Evolutionary conservation across 257 asterid species (phyloP).

Genomic region (Solanum sitiens): DNA sequence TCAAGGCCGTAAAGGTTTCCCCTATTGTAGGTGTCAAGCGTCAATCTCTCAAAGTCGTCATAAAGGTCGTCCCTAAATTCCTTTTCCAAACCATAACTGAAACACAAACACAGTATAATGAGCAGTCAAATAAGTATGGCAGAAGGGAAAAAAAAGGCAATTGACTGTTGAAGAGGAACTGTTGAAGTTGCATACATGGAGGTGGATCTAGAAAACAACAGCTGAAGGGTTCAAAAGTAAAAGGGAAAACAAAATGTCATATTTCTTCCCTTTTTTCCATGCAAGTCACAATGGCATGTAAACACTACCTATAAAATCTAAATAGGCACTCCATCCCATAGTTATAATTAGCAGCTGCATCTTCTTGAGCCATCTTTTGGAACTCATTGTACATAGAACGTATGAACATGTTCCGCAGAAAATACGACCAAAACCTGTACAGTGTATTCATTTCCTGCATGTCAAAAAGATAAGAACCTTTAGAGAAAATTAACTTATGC

Average conservation of each 20-base stretch:
- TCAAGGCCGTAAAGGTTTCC: slow-evolving; percentile 90
- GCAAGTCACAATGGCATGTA: background rate
- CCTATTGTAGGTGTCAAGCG: slow-evolving; percentile 51
- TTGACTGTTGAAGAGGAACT: background rate
- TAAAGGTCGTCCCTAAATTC: slow-evolving; percentile 64
- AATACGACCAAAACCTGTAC: slow-evolving; percentile 87
- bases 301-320: slow-evolving; percentile 77
- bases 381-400: slow-evolving; percentile 87
- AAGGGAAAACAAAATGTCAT: background rate
- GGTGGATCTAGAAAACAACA: background rate
- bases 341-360: slow-evolving; percentile 73
- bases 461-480: background rate
- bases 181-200: background rate
- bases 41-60: slow-evolving; percentile 65
- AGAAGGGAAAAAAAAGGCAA: background rate
- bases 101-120: background rate
- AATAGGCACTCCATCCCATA: slow-evolving; percentile 90
- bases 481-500: background rate
- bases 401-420: slow-evolving; percentile 57
- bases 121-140: background rate
- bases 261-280: background rate
- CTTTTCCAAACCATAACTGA: slow-evolving; percentile 88
- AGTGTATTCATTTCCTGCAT: slow-evolving; percentile 96
- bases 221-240: background rate
- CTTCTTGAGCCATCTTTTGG: slow-evolving; percentile 71